Evolutionary conservation across 345 rosid genomes (phyloP).

Genomic region (Litchi chinensis): DNA sequence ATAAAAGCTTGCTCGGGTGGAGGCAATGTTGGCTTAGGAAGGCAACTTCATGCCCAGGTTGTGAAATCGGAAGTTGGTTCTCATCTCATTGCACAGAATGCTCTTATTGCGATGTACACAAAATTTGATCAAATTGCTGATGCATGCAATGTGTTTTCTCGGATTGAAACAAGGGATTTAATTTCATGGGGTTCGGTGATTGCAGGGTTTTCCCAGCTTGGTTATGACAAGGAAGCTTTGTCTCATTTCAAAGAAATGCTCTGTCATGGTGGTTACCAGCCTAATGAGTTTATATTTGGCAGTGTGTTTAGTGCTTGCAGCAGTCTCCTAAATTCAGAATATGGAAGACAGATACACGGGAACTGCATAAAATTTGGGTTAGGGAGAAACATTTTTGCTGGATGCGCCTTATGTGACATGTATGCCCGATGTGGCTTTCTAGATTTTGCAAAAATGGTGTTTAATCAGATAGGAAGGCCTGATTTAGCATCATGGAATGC

Average conservation of each 20-base stretch:
- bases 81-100: conserved; percentile 54
- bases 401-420: conserved; percentile 62
- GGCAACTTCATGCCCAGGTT: conserved; percentile 60
- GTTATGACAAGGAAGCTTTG: conserved; percentile 55
- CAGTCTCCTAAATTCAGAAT: conserved; percentile 45
- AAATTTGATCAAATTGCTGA: conserved; percentile 45
- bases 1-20: conserved; percentile 52
- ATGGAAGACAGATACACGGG: conserved; percentile 58
- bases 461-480: conserved; percentile 49
- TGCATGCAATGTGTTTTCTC: conserved; percentile 49
- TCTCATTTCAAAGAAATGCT: conserved; percentile 48
- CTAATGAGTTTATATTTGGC: conserved; percentile 62
- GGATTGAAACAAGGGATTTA: conserved; percentile 48
- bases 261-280: conserved; percentile 43
- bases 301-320: conserved; percentile 59
- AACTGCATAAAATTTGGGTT: conserved; percentile 53
- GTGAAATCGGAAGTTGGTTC: conserved; percentile 44
- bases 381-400: conserved; percentile 38
- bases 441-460: conserved; percentile 42
- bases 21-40: conserved; percentile 43
- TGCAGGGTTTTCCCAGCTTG: conserved; percentile 58
- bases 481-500: conserved; percentile 67
- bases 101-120: conserved; percentile 63
- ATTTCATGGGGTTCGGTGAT: conserved; percentile 69
- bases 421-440: conserved; percentile 56